Evolutionary conservation across 2,329 filamentous ascomycete genomes (phyloP), one percentile per base, ranked within the genome.

Genomic region (Cordyceps tenuipes): DNA sequence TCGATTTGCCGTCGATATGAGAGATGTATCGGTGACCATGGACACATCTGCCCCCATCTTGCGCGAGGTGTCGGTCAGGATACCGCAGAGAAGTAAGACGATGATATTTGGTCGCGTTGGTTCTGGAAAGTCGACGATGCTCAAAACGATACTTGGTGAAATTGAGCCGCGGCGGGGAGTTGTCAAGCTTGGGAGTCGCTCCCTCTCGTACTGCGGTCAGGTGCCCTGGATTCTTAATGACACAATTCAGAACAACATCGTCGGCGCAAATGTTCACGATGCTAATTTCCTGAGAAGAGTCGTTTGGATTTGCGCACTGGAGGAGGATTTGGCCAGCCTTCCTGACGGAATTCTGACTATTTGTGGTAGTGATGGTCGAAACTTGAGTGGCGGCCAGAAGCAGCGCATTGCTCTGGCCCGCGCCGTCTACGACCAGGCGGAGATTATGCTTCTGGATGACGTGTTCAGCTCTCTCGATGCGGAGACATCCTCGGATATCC

Each of bases 291-390:
- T 75, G 44, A 47, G 64, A 5, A 52, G 54, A 1, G 69, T 74
- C 3, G 17, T 73, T 0, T 52, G 67, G 0, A 67, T 57, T 1
- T 68, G 66, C 9, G 64, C 63, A 0, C 31, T 70, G 13, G 59
- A 60, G 0, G 48, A 62, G 4, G 72, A 74, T 47, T 59, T 74
- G 1, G 23, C 31, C 0, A 62, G 63, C 7, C 65, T 75, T 2
- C 66, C 71, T 0, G 54, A 68, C 0, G 71, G 73, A 13, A 72
- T 75, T 39, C 62, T 64, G 3, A 73, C 72, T 0, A 62, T 62
- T 1, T 67, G 73, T n/a, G 73, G 75, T 2, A 73, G 67, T 10
- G 71, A 70, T 47, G 73, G 74, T 0, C 70, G 74, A 17, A 68
- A 66, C 0, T 63, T 76, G 9, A 76, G 73, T 5, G 74, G 75